Conservation (phyloP, 148 eudicot species). For the Diospyros lotus region DNA sequence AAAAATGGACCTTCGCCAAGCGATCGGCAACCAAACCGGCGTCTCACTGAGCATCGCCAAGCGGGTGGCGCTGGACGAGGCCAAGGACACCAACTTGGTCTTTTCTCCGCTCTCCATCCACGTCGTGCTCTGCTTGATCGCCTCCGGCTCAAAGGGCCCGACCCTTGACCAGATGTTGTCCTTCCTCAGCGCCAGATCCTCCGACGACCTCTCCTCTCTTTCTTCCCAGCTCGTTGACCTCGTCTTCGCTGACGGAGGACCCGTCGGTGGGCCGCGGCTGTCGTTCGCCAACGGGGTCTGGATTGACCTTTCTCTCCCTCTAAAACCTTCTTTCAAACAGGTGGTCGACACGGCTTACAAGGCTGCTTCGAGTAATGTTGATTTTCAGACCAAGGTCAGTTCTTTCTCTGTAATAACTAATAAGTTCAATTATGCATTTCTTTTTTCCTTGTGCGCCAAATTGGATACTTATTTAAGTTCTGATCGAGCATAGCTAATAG, state of each 20-base stretch:
- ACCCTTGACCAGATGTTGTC: conserved; percentile 62
- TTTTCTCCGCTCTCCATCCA: conserved; percentile 79
- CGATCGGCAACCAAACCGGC: conserved; percentile 60
- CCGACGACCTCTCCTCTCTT: conserved; percentile 56
- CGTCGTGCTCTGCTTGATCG: conserved; percentile 56
- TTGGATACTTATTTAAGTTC: too few relatives aligned
- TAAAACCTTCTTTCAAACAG: conserved; percentile 48
- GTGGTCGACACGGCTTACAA: conserved; percentile 49
- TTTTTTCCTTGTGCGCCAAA: not conserved
- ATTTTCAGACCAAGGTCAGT: conserved; percentile 66
- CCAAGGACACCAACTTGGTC: conserved; percentile 42
- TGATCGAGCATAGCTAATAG: too few relatives aligned
- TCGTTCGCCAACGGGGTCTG: conserved; percentile 72
- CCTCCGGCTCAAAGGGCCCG: conserved; percentile 62
- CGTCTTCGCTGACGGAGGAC: conserved; percentile 51
- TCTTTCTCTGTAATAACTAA: not conserved
- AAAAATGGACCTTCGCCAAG: conserved; percentile 57
- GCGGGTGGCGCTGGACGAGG: conserved; percentile 25
- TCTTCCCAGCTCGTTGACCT: conserved; percentile 59
- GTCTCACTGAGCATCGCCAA: conserved; percentile 39
- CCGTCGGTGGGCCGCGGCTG: conserved; percentile 62
- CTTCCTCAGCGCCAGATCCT: conserved; percentile 47
- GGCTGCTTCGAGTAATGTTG: conserved; percentile 56
- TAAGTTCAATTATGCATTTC: not conserved
- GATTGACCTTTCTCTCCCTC: conserved; percentile 49